A percentile compares a stretch with the other conserved stretches of the same genome.
Conservation (phyloP, 306 rosid species). For the Macrotyloma uniflorum region DNA sequence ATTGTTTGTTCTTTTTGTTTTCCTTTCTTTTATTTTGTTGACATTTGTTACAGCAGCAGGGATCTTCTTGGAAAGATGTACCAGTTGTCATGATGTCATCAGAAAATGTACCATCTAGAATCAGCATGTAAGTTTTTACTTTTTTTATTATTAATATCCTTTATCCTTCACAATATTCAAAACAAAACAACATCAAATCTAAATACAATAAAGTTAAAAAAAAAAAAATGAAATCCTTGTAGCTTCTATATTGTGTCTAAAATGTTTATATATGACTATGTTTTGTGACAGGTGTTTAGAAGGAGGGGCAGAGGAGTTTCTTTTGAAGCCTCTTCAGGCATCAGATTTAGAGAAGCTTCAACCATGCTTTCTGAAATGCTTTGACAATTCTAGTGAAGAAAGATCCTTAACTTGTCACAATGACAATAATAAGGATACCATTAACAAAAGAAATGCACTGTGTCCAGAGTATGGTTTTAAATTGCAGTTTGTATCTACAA, state of each 20-base stretch:
- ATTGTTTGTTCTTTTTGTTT: constrained; percentile 5
- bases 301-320: constrained; percentile 93
- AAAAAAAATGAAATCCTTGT: no score
- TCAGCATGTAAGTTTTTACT: constrained; percentile 62
- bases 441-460: constrained; percentile 58
- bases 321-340: constrained; percentile 79
- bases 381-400: constrained; percentile 36
- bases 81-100: constrained; percentile 97
- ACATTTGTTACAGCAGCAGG: constrained; percentile 56
- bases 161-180: not conserved
- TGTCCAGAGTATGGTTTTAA: constrained; percentile 50
- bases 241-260: no score
- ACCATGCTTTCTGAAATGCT: constrained; percentile 59
- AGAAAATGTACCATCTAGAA: constrained; percentile 92
- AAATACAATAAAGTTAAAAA: no score
- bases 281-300: constrained; percentile 67
- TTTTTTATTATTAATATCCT: not conserved
- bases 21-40: constrained; percentile 23
- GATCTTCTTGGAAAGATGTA: constrained; percentile 92
- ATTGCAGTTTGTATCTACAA: not conserved
- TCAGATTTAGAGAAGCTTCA: constrained; percentile 85
- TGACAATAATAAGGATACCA: not conserved
- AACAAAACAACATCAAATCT: not conserved
- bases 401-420: constrained; percentile 27
- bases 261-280: not conserved